These are phyloP conservation scores for Tetrastigma voinierianum DNA, from an alignment of 164 flowering plant genomes.

Conservation along the genomic window DNA sequence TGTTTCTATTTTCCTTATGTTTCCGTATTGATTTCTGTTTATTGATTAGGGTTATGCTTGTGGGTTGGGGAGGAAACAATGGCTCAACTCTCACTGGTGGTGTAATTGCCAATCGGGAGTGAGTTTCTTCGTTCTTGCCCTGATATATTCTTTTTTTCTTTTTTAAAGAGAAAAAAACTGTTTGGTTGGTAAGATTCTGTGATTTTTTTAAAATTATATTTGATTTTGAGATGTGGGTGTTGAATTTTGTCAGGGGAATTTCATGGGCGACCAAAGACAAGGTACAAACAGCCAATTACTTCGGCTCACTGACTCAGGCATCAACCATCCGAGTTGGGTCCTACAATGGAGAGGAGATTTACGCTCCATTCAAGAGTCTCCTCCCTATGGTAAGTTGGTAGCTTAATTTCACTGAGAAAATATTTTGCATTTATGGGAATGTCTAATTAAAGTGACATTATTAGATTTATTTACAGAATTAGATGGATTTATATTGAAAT, in stretches of 20 bases:
- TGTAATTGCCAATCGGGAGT: constrained; percentile 92
- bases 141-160: background rate
- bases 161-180: background rate
- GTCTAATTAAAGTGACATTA: no score
- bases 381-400: constrained; percentile 85
- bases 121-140: constrained; percentile 24
- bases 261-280: constrained; percentile 99
- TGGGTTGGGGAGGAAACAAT: constrained; percentile 99
- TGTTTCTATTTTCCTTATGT: background rate
- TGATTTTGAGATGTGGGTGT: constrained; percentile 2
- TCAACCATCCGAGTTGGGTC: constrained; percentile 93
- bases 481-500: background rate
- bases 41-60: constrained; percentile 88
- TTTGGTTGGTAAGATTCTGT: background rate
- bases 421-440: background rate
- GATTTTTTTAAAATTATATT: background rate
- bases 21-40: constrained; percentile 4
- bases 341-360: constrained; percentile 90
- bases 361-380: constrained; percentile 99
- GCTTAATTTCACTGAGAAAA: background rate
- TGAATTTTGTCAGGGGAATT: constrained; percentile 62
- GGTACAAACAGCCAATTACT: constrained; percentile 95
- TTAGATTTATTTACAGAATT: background rate
- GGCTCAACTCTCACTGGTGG: constrained; percentile 94
- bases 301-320: constrained; percentile 95